Evolutionary conservation across 306 rosid genomes (phyloP).

Genomic region (Cucumis sativus): DNA sequence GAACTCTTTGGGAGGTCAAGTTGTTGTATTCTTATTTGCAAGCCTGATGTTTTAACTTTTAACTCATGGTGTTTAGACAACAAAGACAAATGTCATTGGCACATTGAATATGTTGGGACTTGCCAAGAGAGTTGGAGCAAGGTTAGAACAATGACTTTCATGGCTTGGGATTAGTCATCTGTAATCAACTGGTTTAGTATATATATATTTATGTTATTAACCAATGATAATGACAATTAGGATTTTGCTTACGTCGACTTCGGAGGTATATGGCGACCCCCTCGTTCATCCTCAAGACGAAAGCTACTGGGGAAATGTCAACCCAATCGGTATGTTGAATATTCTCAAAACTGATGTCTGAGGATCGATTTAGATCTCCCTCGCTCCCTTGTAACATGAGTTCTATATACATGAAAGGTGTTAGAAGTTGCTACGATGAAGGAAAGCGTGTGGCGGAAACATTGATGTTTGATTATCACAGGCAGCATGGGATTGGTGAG

Average conservation of each 20-base stretch:
- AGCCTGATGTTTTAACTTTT: neutral
- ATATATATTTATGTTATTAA: constrained; percentile 17
- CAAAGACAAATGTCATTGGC: constrained; percentile 95
- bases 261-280: constrained; percentile 98
- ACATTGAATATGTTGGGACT: constrained; percentile 98
- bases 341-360: neutral
- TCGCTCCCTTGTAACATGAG: no score
- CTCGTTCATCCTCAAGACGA: constrained; percentile 91
- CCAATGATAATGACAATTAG: constrained; percentile 27
- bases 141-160: constrained; percentile 28
- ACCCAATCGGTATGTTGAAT: constrained; percentile 67
- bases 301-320: constrained; percentile 96
- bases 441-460: constrained; percentile 99
- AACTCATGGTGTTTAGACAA: constrained; percentile 41
- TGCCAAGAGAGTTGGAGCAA: constrained; percentile 97
- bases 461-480: constrained; percentile 94
- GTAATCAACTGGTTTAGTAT: neutral
- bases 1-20: neutral
- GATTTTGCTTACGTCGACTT: constrained; percentile 95
- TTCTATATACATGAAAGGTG: constrained; percentile 34
- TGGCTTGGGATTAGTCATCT: neutral
- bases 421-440: constrained; percentile 96
- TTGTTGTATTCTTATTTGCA: neutral
- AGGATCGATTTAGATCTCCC: neutral
- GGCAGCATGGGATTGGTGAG: constrained; percentile 92